These are phyloP conservation scores for Globisporangium barbulae DNA, from an alignment of 352 stramenopile species.

Conservation along the genomic window DNA sequence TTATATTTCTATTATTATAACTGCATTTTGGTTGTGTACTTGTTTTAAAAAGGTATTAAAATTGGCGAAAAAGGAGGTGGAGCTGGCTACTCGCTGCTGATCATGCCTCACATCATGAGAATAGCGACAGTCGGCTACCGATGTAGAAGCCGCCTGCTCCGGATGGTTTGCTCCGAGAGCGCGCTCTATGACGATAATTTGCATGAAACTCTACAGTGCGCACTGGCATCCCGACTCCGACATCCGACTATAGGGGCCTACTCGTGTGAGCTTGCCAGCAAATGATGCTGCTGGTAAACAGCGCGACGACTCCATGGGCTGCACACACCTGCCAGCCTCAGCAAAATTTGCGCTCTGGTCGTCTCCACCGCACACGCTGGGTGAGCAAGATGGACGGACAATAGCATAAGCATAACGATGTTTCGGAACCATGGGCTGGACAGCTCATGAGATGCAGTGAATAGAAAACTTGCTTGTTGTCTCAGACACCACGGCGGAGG, in stretches of 20 bases:
- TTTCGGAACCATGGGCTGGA: background rate
- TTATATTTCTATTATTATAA: background rate
- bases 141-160: conserved; percentile 11
- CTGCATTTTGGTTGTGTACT: background rate
- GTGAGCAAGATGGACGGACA: background rate
- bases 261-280: too few species aligned
- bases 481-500: background rate
- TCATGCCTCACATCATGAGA: background rate
- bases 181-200: background rate
- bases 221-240: background rate
- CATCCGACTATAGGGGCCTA: too few species aligned
- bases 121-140: conserved; percentile 1
- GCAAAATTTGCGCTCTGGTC: background rate
- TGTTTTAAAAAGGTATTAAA: background rate
- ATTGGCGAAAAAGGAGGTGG: background rate
- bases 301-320: background rate
- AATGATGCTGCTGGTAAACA: background rate
- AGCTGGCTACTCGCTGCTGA: conserved; percentile 7
- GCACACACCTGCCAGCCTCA: background rate
- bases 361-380: too few species aligned
- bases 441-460: background rate
- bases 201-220: background rate
- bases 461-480: background rate
- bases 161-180: background rate
- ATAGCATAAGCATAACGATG: background rate